Evolutionary conservation across 2,329 filamentous ascomycete species (phyloP).

Genomic region (Monascus ruber): DNA sequence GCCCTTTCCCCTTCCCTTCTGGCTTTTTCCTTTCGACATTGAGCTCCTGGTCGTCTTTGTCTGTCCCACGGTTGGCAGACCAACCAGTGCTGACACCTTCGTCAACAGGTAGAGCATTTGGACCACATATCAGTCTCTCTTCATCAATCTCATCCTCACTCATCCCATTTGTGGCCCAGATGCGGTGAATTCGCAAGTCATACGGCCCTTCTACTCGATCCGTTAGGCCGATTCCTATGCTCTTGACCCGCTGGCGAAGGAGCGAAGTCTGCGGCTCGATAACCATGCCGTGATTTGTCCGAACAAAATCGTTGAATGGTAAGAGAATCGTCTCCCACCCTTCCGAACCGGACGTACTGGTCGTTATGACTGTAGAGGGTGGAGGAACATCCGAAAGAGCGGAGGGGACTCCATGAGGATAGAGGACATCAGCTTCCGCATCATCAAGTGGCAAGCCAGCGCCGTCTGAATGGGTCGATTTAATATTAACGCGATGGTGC

Average conservation of each 20-base stretch:
- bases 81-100: conserved; percentile 22
- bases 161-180: conserved; percentile 82
- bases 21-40: conserved; percentile 11
- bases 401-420: conserved; percentile 19
- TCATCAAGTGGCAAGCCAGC: conserved; percentile 5
- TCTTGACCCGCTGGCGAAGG: conserved; percentile 72
- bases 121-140: conserved; percentile 29
- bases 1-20: conserved; percentile 10
- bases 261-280: conserved; percentile 90
- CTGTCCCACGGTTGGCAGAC: conserved; percentile 5
- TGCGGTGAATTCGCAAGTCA: conserved; percentile 69
- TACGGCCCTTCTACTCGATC: conserved; percentile 83
- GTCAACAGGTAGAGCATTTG: conserved; percentile 26
- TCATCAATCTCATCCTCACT: conserved; percentile 29
- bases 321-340: conserved; percentile 95
- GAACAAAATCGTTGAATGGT: conserved; percentile 83
- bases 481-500: conserved; percentile 25
- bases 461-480: conserved; percentile 5
- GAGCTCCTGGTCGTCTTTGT: conserved; percentile 4
- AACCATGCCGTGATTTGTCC: conserved; percentile 84
- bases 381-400: conserved; percentile 29
- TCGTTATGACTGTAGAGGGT: conserved; percentile 22
- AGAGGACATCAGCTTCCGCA: conserved; percentile 8
- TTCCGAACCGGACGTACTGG: conserved; percentile 54
- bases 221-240: conserved; percentile 76